phyloP scores from a whole-genome alignment of 2,329 filamentous ascomycete species.

The Talaromyces albobiverticillius region DNA sequence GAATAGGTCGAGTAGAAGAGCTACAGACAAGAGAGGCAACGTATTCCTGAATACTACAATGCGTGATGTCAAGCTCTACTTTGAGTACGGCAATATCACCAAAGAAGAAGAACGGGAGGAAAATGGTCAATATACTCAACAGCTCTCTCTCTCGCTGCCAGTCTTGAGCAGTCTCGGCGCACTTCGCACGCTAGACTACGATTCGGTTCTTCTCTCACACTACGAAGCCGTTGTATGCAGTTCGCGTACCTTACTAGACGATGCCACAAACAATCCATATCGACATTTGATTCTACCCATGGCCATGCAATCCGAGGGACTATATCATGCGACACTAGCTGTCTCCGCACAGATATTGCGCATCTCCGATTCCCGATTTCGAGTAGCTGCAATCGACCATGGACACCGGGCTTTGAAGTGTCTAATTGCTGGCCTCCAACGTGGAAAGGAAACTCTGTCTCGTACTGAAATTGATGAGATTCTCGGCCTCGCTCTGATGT shows the following conservation, averaged over 20 bases:
- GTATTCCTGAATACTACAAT: slow-evolving; percentile 11
- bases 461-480: slow-evolving; percentile 25
- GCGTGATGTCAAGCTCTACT: slow-evolving; percentile 9
- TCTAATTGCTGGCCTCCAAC: slow-evolving; percentile 2
- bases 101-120: neutral
- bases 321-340: slow-evolving; percentile 27
- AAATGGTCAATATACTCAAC: neutral
- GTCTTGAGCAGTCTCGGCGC: neutral
- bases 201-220: slow-evolving; percentile 23
- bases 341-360: slow-evolving; percentile 25
- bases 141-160: neutral
- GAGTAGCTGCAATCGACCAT: slow-evolving; percentile 24
- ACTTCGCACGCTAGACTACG: slow-evolving; percentile 9
- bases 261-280: slow-evolving; percentile 27
- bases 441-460: neutral
- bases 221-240: slow-evolving; percentile 27
- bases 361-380: slow-evolving; percentile 21
- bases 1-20: neutral
- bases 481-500: slow-evolving; percentile 25
- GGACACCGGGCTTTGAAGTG: slow-evolving; percentile 13
- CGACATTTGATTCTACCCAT: slow-evolving; percentile 28
- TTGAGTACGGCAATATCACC: neutral
- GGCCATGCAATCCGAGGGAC: slow-evolving; percentile 23
- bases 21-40: neutral
- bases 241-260: slow-evolving; percentile 26